Base-by-base conservation (phyloP, 148 eudicot species). In the Vaccinium myrtillus region DNA sequence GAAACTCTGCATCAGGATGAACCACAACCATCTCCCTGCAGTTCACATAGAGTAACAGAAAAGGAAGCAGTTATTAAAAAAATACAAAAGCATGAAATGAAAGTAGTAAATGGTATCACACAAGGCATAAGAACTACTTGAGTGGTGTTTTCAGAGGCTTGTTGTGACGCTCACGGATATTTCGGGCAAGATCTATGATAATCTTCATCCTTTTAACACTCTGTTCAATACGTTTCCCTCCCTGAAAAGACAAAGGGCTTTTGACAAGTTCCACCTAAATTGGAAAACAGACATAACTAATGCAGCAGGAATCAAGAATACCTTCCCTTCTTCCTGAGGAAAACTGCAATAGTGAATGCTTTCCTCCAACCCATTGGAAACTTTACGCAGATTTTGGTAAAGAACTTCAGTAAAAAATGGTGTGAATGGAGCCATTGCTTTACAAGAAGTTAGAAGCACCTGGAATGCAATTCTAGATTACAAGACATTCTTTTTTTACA, bases 161-260 rank as follows among this genome's bases (percentile, higher is more conserved):
- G 86, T 95, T 97, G 88, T 95, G 96, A 81, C 98, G 99, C 87
- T 97, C 99, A 83, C 98, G 98, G 70, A 97, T 95, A 88, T 94
- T 95, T 23, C 99, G 92, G 15, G 98, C 99, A 73, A 91, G 95
- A 88, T 97, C 99, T 84, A 95, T 97, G 58, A 94, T 91, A 74
- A 89, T 95, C 89, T 90, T 97, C 99, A 97, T 97, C 67, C 99
- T 92, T 76, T 88, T 93, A n/a, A 97, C 99, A 90, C 99, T 97
- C 85, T 93, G 93, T 83, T 94, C 99, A 85, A 97, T 95, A 53
- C 98, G 98, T 61, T 95, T 95, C 51, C 88, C 99, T 81, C 98
- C 90, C 98, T 95, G 84, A 69, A 75, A 55, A 8, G 21, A 63
- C 30, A 69, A 61, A 10, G 36, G 53, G 16, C 18, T 43, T 19